These are phyloP conservation scores for Rheum nobile DNA, from an alignment of 148 eudicot species.

Conservation along the genomic window DNA sequence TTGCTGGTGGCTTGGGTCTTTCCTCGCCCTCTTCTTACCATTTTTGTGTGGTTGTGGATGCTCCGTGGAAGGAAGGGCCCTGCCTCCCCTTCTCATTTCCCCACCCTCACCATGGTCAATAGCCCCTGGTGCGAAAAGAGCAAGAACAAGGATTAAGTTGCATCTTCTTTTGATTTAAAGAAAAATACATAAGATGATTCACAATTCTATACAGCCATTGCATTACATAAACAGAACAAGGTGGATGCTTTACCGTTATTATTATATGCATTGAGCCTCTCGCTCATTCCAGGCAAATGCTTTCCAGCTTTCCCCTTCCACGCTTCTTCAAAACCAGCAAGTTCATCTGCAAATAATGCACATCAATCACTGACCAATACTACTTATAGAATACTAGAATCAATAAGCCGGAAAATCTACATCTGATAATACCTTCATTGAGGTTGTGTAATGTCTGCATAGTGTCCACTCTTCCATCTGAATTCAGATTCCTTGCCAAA, in stretches of 20 bases:
- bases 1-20: not conserved
- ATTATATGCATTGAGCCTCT: constrained; percentile 28
- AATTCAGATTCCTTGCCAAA: constrained; percentile 62
- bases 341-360: constrained; percentile 43
- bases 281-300: constrained; percentile 51
- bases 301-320: constrained; percentile 76
- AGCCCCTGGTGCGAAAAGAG: constrained; percentile 17
- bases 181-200: not conserved
- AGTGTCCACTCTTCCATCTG: constrained; percentile 81
- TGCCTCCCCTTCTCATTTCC: constrained; percentile 30
- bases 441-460: constrained; percentile 77
- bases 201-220: not conserved
- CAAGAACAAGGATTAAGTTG: not conserved
- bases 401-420: not conserved
- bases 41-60: constrained; percentile 12
- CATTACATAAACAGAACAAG: not conserved
- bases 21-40: constrained; percentile 9
- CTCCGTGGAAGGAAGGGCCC: constrained; percentile 70
- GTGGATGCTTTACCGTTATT: constrained; percentile 10
- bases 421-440: constrained; percentile 39
- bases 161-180: not conserved
- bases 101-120: constrained; percentile 17
- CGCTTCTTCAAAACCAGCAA: constrained; percentile 64
- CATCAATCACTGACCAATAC: not conserved
- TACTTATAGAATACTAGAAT: not conserved